A percentile compares a stretch with the other conserved stretches of the same genome.
phyloP scores from a whole-genome alignment of 805 yeast species.

The Clavispora vitiphila region DNA sequence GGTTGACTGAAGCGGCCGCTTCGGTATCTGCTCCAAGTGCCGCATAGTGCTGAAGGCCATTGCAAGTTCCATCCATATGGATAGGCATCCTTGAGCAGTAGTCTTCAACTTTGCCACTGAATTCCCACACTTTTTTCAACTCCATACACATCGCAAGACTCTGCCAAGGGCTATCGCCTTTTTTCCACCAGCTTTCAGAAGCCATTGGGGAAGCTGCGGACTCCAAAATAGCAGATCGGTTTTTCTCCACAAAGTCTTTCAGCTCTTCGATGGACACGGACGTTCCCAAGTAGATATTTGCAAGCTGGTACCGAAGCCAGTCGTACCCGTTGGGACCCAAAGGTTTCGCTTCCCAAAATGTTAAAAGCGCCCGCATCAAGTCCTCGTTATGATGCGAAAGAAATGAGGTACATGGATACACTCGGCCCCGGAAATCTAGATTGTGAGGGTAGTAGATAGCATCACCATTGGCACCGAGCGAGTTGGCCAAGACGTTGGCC shows the following conservation, averaged over 20 bases:
- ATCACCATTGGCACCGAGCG: conserved; percentile 29
- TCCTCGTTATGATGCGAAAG: conserved; percentile 35
- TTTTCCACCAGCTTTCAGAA: conserved; percentile 30
- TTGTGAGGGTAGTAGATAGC: conserved; percentile 33
- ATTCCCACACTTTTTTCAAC: conserved; percentile 16
- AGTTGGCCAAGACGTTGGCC: conserved; percentile 19
- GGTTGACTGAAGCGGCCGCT: conserved; percentile 38
- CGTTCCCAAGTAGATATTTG: conserved; percentile 27
- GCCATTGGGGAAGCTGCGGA: conserved; percentile 26
- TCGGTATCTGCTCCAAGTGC: conserved; percentile 34
- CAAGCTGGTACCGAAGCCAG: conserved; percentile 39
- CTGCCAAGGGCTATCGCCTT: conserved; percentile 39
- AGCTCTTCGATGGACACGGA: conserved; percentile 24
- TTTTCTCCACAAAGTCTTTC: conserved; percentile 20
- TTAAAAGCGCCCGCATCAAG: conserved; percentile 26
- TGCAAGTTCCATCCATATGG: conserved; percentile 43
- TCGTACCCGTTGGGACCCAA: conserved; percentile 30
- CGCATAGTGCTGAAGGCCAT: conserved; percentile 44
- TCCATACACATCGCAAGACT: conserved; percentile 32
- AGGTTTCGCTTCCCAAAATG: conserved; percentile 34
- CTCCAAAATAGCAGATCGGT: conserved; percentile 18
- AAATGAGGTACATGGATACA: conserved; percentile 34
- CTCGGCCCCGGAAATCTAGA: conserved; percentile 38
- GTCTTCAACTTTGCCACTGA: conserved; percentile 12
- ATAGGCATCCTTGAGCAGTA: conserved; percentile 30